phyloP scores from a whole-genome alignment of 805 yeast species.

The Lipomyces sp. region DNA sequence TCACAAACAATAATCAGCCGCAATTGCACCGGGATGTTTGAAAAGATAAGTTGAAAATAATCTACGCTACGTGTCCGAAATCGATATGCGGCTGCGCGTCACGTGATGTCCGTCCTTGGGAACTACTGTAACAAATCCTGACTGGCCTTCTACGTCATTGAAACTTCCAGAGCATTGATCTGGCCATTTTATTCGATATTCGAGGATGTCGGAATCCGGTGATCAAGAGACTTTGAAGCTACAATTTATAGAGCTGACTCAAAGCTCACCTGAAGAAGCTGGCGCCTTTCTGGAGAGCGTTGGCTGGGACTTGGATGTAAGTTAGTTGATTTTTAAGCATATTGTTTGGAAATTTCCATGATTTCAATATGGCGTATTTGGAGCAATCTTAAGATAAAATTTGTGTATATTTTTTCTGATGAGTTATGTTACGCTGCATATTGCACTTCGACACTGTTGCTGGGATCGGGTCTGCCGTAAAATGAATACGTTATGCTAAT shows the following conservation, averaged over 20 bases:
- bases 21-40: neutral
- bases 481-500: neutral
- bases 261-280: constrained; percentile 50
- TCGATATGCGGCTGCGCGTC: neutral
- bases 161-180: neutral
- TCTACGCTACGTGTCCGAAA: neutral
- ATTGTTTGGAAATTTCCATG: neutral
- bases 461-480: neutral
- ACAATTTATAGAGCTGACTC: constrained; percentile 48
- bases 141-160: neutral
- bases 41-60: neutral
- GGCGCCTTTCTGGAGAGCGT: constrained; percentile 46
- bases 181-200: neutral
- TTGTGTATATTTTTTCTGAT: neutral
- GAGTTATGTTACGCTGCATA: neutral
- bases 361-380: neutral
- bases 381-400: neutral
- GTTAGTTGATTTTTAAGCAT: constrained; percentile 17
- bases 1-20: neutral
- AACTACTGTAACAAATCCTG: no score
- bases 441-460: neutral
- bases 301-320: constrained; percentile 44
- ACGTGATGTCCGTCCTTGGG: neutral
- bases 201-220: neutral
- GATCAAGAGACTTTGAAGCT: constrained; percentile 5